These are phyloP conservation scores for Pythium volutum DNA, from an alignment of 352 stramenopile genomes.

Conservation along the genomic window DNA sequence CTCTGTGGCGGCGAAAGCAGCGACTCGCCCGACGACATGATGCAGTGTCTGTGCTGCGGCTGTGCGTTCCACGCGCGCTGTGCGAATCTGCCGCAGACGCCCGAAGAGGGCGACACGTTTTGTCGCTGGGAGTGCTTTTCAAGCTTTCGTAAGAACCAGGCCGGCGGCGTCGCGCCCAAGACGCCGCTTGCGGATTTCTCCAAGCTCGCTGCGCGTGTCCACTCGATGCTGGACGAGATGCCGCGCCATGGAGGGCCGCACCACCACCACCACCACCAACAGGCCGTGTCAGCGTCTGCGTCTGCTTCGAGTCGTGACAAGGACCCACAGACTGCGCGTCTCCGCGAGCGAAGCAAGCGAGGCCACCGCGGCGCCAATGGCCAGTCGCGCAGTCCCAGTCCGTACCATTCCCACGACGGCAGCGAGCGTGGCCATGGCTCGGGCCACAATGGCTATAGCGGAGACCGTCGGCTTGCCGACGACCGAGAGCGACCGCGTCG, in stretches of 20 bases:
- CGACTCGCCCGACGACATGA: conserved; percentile 26
- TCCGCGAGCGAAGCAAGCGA: conserved; percentile 11
- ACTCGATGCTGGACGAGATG: conserved; percentile 17
- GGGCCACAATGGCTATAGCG: conserved; percentile 14
- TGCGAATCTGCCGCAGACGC: conserved; percentile 56
- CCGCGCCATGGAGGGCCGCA: conserved; percentile 3
- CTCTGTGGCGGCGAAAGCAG: conserved; percentile 12
- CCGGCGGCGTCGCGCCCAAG: not conserved
- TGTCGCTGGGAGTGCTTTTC: conserved; percentile 65
- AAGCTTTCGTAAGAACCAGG: conserved; percentile 38
- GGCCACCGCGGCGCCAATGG: not conserved
- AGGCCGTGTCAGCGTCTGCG: no score
- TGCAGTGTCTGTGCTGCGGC: conserved; percentile 52
- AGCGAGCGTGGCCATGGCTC: not conserved
- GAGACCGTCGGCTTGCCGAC: not conserved
- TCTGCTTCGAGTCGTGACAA: not conserved
- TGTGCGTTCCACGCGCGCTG: conserved; percentile 62
- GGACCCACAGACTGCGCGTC: not conserved
- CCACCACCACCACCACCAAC: not conserved
- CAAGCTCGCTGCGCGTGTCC: conserved; percentile 16
- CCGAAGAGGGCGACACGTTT: conserved; percentile 65
- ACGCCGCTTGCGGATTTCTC: conserved; percentile 21
- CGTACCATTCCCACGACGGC: conserved; percentile 4
- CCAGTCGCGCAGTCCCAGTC: conserved; percentile 24
- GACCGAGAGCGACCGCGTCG: conserved; percentile 3